Base-by-base conservation (phyloP, 176 grass and related monocot species). In the Puya raimondii region DNA sequence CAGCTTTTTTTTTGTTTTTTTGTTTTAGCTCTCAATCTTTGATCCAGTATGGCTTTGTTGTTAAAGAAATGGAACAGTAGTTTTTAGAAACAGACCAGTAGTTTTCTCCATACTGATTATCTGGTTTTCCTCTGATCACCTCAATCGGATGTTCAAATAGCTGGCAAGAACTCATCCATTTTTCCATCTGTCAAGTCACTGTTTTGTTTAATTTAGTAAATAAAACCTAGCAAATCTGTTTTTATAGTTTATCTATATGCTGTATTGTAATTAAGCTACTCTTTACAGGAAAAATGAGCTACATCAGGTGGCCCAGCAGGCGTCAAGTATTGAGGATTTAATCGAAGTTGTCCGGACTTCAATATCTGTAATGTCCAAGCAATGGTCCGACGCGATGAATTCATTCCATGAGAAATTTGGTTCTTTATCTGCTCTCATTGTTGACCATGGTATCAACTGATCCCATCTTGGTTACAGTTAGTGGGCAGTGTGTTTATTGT, bases 251-350 rank as follows among this genome's bases (percentile, higher is more conserved):
- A n/a, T 10, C 18, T 50, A 18, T 68, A 50, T 69, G 9, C 48
- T 42, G 53, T 1, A 65, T 33, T 64, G 20, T 11, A 42, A 4
- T 16, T 13, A 68, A 53, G n/a, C 51, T 69, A 67, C 73, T 74
- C 18, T 27, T 76, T 64, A 48, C 78, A 96, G 92, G 72, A 96
- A 96, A 85, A 96, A 89, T 76, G 92, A 96, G 76, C 81, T 96
- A 79, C 86, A 96, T 87, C 92, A 96, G 81, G 86, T 96, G 73
- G 85, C 92, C 48, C 92, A 89, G 58, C 92, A 92, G 89, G 92
- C 92, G 59, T 96, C 88, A 79, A 96, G 80, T 83, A 96, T 96
- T 80, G 88, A 89, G 82, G 92, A 96, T 92, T 68, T 96, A 70
- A 66, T 90, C 22, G 86, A 96, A 88, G 92, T 92, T 58, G 81